Conservation (phyloP, 2,329 filamentous ascomycete genomes). For the Teratosphaeriaceae sp. region DNA sequence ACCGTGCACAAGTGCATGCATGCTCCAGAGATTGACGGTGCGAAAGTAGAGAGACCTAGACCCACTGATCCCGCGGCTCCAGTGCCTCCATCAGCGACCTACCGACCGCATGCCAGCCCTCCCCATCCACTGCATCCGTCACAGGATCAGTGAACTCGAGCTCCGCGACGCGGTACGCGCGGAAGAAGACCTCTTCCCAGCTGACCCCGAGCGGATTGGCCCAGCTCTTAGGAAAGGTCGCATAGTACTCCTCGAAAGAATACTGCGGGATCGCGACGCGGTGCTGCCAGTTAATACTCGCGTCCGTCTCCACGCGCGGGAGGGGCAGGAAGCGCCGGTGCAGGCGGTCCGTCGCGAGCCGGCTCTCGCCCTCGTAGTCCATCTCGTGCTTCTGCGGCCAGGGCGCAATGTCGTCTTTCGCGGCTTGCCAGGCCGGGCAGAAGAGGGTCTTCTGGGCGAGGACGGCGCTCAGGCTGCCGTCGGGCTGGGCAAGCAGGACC, state of each 20-base stretch:
- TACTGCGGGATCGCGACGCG: conserved; percentile 32
- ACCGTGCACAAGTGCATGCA: neutral
- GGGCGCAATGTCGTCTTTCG: conserved; percentile 27
- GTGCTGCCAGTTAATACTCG: conserved; percentile 37
- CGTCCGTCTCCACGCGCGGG: conserved; percentile 36
- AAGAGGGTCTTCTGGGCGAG: conserved; percentile 35
- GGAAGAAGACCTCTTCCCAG: conserved; percentile 13
- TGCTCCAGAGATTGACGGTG: no score
- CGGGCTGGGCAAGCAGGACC: neutral
- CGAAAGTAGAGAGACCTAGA: no score
- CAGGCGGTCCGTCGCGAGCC: conserved; percentile 37
- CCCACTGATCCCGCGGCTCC: conserved; percentile 8
- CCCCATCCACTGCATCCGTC: conserved; percentile 13
- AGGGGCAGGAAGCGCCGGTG: conserved; percentile 38
- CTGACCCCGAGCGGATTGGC: conserved; percentile 8
- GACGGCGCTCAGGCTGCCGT: conserved; percentile 17
- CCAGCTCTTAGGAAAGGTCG: neutral
- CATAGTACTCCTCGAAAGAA: conserved; percentile 31
- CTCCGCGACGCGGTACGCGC: conserved; percentile 13
- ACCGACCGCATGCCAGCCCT: conserved; percentile 17
- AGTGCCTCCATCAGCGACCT: conserved; percentile 17
- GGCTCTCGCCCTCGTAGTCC: conserved; percentile 43
- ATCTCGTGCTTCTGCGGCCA: conserved; percentile 38
- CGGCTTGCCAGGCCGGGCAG: conserved; percentile 10
- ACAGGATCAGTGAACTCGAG: conserved; percentile 14